phyloP scores from a whole-genome alignment of 169 alveolate genomes.

The Plasmodium yoelii region DNA sequence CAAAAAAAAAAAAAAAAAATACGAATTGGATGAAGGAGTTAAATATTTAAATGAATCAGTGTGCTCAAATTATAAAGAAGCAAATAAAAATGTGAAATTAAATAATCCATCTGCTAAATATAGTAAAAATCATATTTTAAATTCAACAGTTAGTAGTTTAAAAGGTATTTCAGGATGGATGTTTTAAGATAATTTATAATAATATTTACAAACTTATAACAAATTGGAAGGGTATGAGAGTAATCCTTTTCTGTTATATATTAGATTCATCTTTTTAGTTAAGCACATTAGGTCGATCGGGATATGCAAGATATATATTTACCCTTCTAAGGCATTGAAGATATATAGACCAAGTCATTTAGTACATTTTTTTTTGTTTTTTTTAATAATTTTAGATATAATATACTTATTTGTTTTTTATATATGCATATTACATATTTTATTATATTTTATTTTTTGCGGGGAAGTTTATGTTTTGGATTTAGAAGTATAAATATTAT shows the following conservation, averaged over 20 bases:
- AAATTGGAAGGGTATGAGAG: background rate
- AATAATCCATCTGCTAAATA: slow-evolving; percentile 7
- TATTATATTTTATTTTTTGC: too few relatives aligned
- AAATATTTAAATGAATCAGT: slow-evolving; percentile 71
- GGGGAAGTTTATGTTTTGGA: too few relatives aligned
- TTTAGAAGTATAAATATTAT: too few relatives aligned
- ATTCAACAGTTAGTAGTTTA: slow-evolving; percentile 51
- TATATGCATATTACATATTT: too few relatives aligned
- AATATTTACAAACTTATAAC: background rate
- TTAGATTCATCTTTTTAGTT: too few relatives aligned
- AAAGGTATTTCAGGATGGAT: slow-evolving; percentile 66
- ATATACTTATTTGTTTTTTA: too few relatives aligned
- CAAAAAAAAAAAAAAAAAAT: slow-evolving; percentile 57
- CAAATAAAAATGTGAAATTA: slow-evolving; percentile 31
- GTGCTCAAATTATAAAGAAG: slow-evolving; percentile 71
- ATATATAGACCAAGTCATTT: too few relatives aligned
- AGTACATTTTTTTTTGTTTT: too few relatives aligned
- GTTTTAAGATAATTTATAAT: slow-evolving; percentile 22
- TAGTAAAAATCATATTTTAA: slow-evolving; percentile 30
- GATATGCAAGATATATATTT: too few relatives aligned
- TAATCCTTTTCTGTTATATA: background rate
- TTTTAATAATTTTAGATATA: too few relatives aligned
- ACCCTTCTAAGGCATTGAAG: too few relatives aligned
- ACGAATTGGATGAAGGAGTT: slow-evolving; percentile 28
- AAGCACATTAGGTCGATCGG: too few relatives aligned